Base-by-base conservation (phyloP, 441 rosid species). In the Eruca vesicaria region DNA sequence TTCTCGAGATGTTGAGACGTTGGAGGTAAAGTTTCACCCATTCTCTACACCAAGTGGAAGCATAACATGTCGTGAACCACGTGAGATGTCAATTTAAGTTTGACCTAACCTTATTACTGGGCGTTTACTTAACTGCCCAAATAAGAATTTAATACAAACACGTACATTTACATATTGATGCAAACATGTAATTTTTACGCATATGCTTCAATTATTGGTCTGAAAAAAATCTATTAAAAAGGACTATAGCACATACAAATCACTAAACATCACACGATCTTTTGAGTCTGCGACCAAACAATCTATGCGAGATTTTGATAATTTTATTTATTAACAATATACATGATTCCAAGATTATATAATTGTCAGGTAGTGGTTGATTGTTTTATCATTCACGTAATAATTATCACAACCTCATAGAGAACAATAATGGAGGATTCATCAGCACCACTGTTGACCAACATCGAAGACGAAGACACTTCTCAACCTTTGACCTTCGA, bases 21-120 rank as follows among this genome's bases (percentile, higher is more conserved):
- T 7, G 68, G 35, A 68, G 72, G 38, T 66, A 29, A 73, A 58
- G 66, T 58, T 32, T 60, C 67, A 68, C 35, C 52, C n/a, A 35
- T 64, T 43, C 9, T 56, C 1, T 19, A n/a, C 28, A 65, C 65
- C 70, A 72, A 10, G 52, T 33, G 75, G 75, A 50, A 71, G 61
- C 35, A 50, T 0, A 6, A 48, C 9, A 9, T 60, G 29, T 19
- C 67, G 59, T 60, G 31, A 62, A 10, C 2, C 61, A 72, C 56
- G 69, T 63, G 35, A 18, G 16, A 12, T 48, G 43, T 3, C 18
- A n/a, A 2, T 72, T 14, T 31, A 36, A 32, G 12, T 19, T 50
- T 71, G 15, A 45, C 19, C 53, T 45, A 45, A n/a, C 18, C 52
- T 43, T 41, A n/a, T 41, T 41, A 41, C 16, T 5, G 50, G 50